phyloP scores from a whole-genome alignment of 1,284 basidiomycete species.

The Meripilus lineatus region DNA sequence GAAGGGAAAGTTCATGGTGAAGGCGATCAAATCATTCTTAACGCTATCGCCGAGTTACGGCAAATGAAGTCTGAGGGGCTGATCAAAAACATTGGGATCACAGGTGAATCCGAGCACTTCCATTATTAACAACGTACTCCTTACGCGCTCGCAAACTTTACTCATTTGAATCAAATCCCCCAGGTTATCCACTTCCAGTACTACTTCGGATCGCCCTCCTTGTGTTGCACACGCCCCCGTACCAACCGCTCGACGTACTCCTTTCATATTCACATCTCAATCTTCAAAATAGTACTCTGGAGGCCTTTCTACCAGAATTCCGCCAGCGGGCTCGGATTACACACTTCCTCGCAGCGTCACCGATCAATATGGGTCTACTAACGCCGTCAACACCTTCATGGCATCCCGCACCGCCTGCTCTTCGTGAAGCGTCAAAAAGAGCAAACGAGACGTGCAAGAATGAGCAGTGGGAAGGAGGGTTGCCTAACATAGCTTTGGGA shows the following conservation, averaged over 20 bases:
- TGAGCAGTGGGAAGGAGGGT: slow-evolving; percentile 36
- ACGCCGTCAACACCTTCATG: slow-evolving; percentile 67
- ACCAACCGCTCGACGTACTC: slow-evolving; percentile 72
- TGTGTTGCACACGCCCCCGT: slow-evolving; percentile 58
- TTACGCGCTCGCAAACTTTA: slow-evolving; percentile 1
- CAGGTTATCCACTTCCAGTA: slow-evolving; percentile 87
- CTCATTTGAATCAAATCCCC: background rate
- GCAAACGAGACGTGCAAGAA: slow-evolving; percentile 25
- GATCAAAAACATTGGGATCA: slow-evolving; percentile 80
- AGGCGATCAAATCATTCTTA: slow-evolving; percentile 79
- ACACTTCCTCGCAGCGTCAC: slow-evolving; percentile 82
- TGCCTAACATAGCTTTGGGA: slow-evolving; percentile 70
- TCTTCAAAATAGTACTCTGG: slow-evolving; percentile 73
- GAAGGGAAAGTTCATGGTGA: slow-evolving; percentile 61
- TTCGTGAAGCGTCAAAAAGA: slow-evolving; percentile 41
- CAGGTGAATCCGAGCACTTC: slow-evolving; percentile 44
- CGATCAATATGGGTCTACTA: slow-evolving; percentile 90
- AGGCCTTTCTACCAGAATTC: slow-evolving; percentile 59
- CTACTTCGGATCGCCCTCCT: slow-evolving; percentile 82
- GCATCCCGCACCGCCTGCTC: slow-evolving; percentile 74
- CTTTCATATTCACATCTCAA: slow-evolving; percentile 87
- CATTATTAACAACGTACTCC: too few species aligned
- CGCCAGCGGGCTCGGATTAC: slow-evolving; percentile 57
- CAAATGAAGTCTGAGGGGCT: slow-evolving; percentile 77
- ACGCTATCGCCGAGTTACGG: slow-evolving; percentile 68